Conservation (phyloP, 2,329 filamentous ascomycete genomes). For the Arthrobotrys conoides region DNA sequence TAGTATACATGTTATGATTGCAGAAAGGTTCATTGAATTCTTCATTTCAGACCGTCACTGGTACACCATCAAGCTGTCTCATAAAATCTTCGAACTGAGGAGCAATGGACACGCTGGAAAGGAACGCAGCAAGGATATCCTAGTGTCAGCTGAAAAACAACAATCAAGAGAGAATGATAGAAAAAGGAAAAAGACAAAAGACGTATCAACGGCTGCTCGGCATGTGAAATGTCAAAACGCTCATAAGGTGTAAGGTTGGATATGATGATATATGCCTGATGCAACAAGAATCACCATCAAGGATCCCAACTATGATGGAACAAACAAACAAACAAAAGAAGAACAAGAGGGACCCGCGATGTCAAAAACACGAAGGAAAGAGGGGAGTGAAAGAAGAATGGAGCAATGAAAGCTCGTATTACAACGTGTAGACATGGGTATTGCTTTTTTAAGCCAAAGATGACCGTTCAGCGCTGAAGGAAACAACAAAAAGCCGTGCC, state of each 20-base stretch:
- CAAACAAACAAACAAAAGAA: constrained; percentile 11
- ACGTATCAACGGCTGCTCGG: background rate
- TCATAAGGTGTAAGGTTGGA: background rate
- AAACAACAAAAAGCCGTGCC: constrained; percentile 7
- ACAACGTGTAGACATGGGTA: constrained; percentile 14
- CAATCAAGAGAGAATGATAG: background rate
- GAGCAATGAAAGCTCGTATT: constrained; percentile 14
- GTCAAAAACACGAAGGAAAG: background rate
- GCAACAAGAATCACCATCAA: background rate
- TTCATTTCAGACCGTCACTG: constrained; percentile 23
- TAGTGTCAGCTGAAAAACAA: constrained; percentile 1
- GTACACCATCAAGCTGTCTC: constrained; percentile 8
- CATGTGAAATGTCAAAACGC: constrained; percentile 1
- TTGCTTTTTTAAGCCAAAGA: constrained; percentile 17
- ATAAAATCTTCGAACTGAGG: constrained; percentile 1
- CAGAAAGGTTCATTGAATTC: constrained; percentile 18
- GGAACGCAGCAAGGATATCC: constrained; percentile 9
- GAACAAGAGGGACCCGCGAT: background rate
- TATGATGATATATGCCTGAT: constrained; percentile 2
- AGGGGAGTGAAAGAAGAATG: background rate
- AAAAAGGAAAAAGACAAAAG: background rate
- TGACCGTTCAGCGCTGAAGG: constrained; percentile 1
- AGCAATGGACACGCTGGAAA: constrained; percentile 6
- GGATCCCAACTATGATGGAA: background rate
- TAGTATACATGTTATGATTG: background rate